These are phyloP conservation scores for Fusarium scirpi DNA, from an alignment of 2,329 filamentous ascomycete genomes.

Conservation along the genomic window DNA sequence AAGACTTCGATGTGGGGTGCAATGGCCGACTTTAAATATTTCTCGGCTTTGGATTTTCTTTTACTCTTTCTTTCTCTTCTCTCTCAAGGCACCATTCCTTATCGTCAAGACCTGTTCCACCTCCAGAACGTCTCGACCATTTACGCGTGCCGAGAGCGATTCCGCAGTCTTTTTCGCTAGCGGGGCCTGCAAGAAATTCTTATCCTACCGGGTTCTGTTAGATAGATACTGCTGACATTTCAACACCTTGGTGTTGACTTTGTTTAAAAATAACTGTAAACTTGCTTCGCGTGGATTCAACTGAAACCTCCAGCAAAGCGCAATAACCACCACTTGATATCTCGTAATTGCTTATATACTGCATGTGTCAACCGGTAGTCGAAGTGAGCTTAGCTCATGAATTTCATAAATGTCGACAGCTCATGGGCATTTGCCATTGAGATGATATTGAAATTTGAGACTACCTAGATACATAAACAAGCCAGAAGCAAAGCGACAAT, in stretches of 20 bases:
- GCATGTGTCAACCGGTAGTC: not conserved
- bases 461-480: constrained; percentile 35
- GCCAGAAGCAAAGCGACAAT: constrained; percentile 25
- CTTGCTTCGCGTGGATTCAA: not conserved
- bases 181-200: constrained; percentile 76
- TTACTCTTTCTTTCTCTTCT: constrained; percentile 48
- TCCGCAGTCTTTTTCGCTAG: constrained; percentile 96
- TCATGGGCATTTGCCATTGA: constrained; percentile 1
- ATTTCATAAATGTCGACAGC: not conserved
- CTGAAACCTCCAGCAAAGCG: not conserved
- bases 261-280: not conserved
- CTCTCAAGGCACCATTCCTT: constrained; percentile 84
- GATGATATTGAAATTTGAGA: constrained; percentile 39
- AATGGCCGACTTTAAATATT: constrained; percentile 11
- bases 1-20: not conserved
- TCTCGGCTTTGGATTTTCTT: constrained; percentile 29
- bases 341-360: not conserved
- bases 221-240: constrained; percentile 92
- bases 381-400: not conserved
- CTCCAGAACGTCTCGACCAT: constrained; percentile 89
- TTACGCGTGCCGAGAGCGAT: constrained; percentile 86
- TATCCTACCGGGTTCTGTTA: constrained; percentile 86
- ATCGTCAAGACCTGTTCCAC: constrained; percentile 85
- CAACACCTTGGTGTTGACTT: not conserved
- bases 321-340: not conserved